Evolutionary conservation across 116 monocot genomes (phyloP).

Genomic region (Dioscorea cayenensis): DNA sequence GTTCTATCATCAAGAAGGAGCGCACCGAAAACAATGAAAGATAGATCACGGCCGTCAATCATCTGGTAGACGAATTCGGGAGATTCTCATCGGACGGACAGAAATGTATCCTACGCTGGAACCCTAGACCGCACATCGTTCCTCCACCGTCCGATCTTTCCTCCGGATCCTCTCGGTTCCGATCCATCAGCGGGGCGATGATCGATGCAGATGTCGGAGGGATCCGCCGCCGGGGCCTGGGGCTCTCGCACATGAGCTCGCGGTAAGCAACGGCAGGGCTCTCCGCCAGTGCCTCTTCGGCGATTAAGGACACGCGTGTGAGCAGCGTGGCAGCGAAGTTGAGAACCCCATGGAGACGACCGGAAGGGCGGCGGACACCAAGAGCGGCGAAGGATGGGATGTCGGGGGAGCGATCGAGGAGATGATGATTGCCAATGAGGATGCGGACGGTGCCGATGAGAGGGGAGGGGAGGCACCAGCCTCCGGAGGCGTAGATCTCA

Average conservation of each 20-base stretch:
- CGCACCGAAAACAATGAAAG: too few species aligned
- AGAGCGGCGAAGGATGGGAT: constrained; percentile 56
- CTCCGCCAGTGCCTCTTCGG: constrained; percentile 27
- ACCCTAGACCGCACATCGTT: constrained; percentile 25
- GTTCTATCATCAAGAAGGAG: too few species aligned
- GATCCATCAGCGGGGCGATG: constrained; percentile 8
- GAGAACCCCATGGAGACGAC: constrained; percentile 68
- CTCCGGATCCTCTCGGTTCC: constrained; percentile 8
- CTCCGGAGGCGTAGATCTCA: constrained; percentile 62
- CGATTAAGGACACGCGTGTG: constrained; percentile 25
- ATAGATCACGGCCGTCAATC: too few species aligned
- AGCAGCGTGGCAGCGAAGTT: constrained; percentile 54
- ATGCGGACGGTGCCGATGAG: constrained; percentile 69
- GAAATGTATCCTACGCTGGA: constrained; percentile 27
- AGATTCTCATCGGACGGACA: constrained; percentile 16
- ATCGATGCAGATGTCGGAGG: neutral
- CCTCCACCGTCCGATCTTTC: constrained; percentile 10
- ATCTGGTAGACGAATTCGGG: too few species aligned
- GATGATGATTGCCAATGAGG: constrained; percentile 55
- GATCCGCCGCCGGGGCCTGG: constrained; percentile 1
- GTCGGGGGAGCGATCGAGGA: constrained; percentile 25
- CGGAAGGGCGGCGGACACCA: constrained; percentile 72
- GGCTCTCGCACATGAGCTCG: constrained; percentile 27
- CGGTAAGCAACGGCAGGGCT: constrained; percentile 46
- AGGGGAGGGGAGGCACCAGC: constrained; percentile 37